phyloP scores from a whole-genome alignment of 106 monocot genomes.

The Dioscorea alata region DNA sequence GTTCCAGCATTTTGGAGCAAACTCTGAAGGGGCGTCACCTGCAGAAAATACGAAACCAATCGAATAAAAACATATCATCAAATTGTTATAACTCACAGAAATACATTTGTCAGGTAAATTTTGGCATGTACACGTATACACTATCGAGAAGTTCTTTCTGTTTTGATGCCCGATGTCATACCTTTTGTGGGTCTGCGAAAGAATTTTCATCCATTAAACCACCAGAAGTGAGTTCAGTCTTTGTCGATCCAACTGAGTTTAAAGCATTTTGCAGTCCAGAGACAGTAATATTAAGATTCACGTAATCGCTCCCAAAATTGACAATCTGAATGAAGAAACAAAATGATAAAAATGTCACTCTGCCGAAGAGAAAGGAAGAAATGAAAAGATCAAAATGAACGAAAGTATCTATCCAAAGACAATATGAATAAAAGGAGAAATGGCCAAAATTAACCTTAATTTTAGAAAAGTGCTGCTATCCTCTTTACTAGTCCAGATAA shows the following conservation, averaged over 20 bases:
- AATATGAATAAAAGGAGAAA: not conserved
- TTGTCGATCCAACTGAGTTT: slow-evolving; percentile 38
- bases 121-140: not conserved
- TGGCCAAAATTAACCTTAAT: slow-evolving; percentile 44
- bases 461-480: slow-evolving; percentile 44
- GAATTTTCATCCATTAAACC: slow-evolving; percentile 79
- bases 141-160: not conserved
- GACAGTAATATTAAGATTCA: slow-evolving; percentile 55
- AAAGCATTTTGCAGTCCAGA: slow-evolving; percentile 45
- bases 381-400: not conserved
- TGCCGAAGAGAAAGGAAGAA: not conserved
- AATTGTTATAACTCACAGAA: not conserved
- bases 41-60: slow-evolving; percentile 6
- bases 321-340: slow-evolving; percentile 47
- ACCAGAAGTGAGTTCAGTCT: slow-evolving; percentile 53
- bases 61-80: not conserved
- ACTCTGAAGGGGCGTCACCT: slow-evolving; percentile 51
- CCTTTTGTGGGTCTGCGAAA: slow-evolving; percentile 71
- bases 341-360: not conserved
- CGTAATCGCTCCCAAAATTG: slow-evolving; percentile 58
- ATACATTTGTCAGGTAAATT: not conserved
- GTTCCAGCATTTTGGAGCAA: slow-evolving; percentile 34
- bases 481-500: slow-evolving; percentile 53
- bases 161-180: slow-evolving; percentile 2
- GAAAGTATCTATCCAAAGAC: not conserved